These are phyloP conservation scores for Trichodelitschia bisporula DNA, from an alignment of 495 filamentous ascomycete species.

Conservation along the genomic window DNA sequence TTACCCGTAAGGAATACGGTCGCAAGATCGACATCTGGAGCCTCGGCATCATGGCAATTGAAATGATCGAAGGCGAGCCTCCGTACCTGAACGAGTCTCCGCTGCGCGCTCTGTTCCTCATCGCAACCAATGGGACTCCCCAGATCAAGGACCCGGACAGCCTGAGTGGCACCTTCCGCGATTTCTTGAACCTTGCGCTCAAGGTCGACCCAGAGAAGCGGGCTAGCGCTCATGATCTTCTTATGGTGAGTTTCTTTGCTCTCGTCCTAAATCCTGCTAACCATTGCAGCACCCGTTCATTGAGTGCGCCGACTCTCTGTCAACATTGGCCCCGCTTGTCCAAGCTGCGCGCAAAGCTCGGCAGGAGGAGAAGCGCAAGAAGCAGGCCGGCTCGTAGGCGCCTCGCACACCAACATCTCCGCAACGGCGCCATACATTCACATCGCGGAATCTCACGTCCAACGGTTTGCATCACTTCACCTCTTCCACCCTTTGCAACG, in stretches of 20 bases:
- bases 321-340: slow-evolving; percentile 61
- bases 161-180: slow-evolving; percentile 55
- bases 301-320: slow-evolving; percentile 42
- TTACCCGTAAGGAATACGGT: slow-evolving; percentile 92
- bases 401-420: too few relatives aligned
- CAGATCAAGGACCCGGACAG: slow-evolving; percentile 80
- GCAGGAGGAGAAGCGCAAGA: slow-evolving; percentile 52
- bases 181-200: slow-evolving; percentile 73
- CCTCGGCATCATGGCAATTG: slow-evolving; percentile 98
- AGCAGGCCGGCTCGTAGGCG: slow-evolving; percentile 12
- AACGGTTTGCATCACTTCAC: too few relatives aligned
- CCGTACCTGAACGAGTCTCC: slow-evolving; percentile 92
- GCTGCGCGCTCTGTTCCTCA: slow-evolving; percentile 77
- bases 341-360: slow-evolving; percentile 60
- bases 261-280: slow-evolving; percentile 1
- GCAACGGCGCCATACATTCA: too few relatives aligned
- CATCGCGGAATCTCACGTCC: too few relatives aligned
- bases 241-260: slow-evolving; percentile 46
- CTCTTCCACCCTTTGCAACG: too few relatives aligned
- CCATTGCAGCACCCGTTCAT: slow-evolving; percentile 67
- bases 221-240: slow-evolving; percentile 75
- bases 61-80: slow-evolving; percentile 98
- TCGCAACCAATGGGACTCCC: slow-evolving; percentile 91
- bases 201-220: slow-evolving; percentile 94
- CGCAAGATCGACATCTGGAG: slow-evolving; percentile 98